Evolutionary conservation across 169 alveolate genomes (phyloP).

Genomic region (Perkinsus olseni): DNA sequence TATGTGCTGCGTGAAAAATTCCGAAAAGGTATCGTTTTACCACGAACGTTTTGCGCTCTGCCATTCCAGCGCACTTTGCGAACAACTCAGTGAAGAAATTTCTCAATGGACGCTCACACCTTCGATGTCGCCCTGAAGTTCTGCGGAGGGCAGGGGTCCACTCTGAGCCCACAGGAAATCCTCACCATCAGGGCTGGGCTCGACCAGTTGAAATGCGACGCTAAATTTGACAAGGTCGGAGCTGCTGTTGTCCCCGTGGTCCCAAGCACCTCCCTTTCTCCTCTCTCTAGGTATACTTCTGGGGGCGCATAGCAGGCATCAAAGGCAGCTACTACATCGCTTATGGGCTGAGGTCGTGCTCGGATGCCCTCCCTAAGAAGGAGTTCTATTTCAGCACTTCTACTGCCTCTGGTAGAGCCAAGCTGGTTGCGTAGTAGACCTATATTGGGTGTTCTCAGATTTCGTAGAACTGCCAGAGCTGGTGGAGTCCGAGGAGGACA

Average conservation of each 20-base stretch:
- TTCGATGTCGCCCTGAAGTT: neutral
- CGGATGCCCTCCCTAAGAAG: conserved; percentile 66
- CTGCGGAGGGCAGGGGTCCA: neutral
- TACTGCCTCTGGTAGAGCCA: neutral
- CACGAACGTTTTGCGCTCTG: neutral
- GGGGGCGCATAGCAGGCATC: conserved; percentile 66
- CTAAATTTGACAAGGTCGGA: neutral
- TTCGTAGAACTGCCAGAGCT: conserved; percentile 42
- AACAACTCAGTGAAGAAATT: neutral
- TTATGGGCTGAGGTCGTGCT: conserved; percentile 42
- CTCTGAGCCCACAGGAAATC: neutral
- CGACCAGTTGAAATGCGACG: neutral
- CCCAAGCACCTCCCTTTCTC: neutral
- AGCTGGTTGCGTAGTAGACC: neutral
- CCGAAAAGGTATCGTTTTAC: neutral
- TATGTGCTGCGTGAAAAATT: neutral
- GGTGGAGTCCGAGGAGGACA: conserved; percentile 35
- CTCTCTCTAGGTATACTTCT: conserved; percentile 30
- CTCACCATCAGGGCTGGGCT: neutral
- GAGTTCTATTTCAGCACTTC: conserved; percentile 49
- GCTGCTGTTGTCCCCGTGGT: neutral
- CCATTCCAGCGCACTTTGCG: neutral
- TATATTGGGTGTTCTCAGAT: conserved; percentile 24
- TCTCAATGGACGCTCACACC: neutral
- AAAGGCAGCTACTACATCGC: conserved; percentile 59